Percentiles rank a stretch among this genome's conserved stretches.
phyloP scores from a whole-genome alignment of 495 filamentous ascomycete genomes.

The Penicillium diatomitis region DNA sequence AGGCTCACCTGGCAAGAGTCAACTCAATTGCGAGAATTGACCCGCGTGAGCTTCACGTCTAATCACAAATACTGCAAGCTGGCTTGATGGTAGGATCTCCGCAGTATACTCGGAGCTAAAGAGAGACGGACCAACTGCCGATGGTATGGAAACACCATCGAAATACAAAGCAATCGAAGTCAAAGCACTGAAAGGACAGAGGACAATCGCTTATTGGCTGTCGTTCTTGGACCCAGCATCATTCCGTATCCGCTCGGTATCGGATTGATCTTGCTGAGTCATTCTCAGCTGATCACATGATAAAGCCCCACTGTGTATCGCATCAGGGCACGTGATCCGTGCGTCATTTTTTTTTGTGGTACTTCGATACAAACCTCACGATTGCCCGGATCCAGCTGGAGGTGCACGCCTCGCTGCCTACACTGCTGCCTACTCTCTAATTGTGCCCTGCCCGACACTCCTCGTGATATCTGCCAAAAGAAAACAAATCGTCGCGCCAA shows the following conservation, averaged over 20 bases:
- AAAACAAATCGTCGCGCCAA: too few relatives aligned
- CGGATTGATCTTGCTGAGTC: constrained; percentile 5
- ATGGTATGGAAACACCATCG: constrained; percentile 19
- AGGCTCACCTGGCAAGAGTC: constrained; percentile 4
- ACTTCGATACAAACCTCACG: neutral
- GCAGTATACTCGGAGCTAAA: constrained; percentile 5
- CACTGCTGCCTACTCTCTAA: neutral
- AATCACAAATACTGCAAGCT: constrained; percentile 15
- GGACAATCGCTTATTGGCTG: constrained; percentile 30
- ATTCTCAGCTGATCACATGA: constrained; percentile 1
- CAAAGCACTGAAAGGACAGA: constrained; percentile 21
- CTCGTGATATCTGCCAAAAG: too few relatives aligned
- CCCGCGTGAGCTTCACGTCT: constrained; percentile 2
- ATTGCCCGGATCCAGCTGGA: constrained; percentile 1
- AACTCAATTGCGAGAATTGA: constrained; percentile 5
- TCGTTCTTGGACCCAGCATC: neutral
- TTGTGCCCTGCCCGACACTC: too few relatives aligned
- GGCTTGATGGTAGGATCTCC: constrained; percentile 10
- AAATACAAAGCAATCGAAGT: constrained; percentile 1
- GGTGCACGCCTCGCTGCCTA: constrained; percentile 4
- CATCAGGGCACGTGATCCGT: constrained; percentile 16
- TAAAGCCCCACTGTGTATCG: neutral
- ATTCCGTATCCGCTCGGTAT: neutral
- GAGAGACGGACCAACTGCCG: neutral
- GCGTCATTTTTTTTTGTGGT: constrained; percentile 16